phyloP scores from a whole-genome alignment of 2,329 filamentous ascomycete species.

The Colletotrichum truncatum region DNA sequence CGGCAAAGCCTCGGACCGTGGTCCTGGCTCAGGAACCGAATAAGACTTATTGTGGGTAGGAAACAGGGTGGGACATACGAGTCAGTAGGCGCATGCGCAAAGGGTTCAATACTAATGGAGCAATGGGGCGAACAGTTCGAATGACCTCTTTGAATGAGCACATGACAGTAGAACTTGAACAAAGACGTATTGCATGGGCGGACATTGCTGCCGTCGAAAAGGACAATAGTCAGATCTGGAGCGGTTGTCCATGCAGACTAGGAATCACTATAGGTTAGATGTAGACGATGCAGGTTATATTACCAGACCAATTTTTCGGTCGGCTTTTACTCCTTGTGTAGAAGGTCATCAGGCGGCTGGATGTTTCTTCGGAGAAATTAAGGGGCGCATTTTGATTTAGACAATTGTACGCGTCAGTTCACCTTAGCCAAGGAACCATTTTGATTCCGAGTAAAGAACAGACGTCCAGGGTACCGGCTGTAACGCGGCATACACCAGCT shows the following conservation, averaged over 20 bases:
- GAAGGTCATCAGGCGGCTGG: no score
- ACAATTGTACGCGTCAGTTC: neutral
- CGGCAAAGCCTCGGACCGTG: neutral
- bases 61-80: neutral
- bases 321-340: no score
- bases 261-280: no score
- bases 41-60: neutral
- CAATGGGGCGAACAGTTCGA: no score
- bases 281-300: no score
- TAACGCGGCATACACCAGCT: no score
- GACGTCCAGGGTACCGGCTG: neutral
- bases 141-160: no score
- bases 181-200: neutral
- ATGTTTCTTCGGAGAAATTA: neutral
- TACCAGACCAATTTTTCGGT: no score
- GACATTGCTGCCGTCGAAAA: neutral
- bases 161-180: neutral
- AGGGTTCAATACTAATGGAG: no score
- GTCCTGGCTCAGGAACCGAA: neutral
- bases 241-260: no score
- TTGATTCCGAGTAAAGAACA: neutral
- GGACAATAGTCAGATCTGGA: no score
- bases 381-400: neutral
- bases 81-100: slow-evolving; percentile 12
- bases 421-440: neutral